Evolutionary conservation across 768 basidiomycete species (phyloP), one percentile per base, ranked within the genome.

Genomic region (Tricholoma hemisulphureum): DNA sequence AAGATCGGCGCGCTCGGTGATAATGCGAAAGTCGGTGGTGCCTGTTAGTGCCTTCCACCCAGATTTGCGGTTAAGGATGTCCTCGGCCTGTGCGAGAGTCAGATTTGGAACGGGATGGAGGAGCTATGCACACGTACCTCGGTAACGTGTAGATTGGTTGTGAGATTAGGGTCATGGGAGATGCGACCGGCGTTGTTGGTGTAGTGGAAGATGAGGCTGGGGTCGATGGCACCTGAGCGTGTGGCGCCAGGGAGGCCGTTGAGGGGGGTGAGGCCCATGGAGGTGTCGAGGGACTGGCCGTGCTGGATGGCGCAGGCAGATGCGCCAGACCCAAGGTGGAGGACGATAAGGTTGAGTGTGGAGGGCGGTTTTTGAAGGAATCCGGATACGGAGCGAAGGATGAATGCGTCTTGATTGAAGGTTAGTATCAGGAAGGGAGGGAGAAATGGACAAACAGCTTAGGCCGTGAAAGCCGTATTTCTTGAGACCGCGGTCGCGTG

Each of bases 391-490:
- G 82, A 71, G 41, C 81, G 80, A 6, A 88, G 79, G 67, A 95
- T 92, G 63, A 82, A 88, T 0, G 83, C 73, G 60, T 89, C 88
- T 88, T 60, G 20, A 49, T 41, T 21, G 11, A 39, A 31, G 14
- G 6, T 20, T 21, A 21, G 49, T 35, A n/a, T 43, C 10, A 26
- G 23, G 56, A 8, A n/a, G 53, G 35, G 11, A 13, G 16, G 49
- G 13, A 3, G 18, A n/a, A n/a, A n/a, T n/a, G n/a, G 45, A 73
- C 81, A 28, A 59, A 83, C 87, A 90, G 63, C 86, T 88, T 63
- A 94, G 68, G 2, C 95, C 95, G 65, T 97, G 95, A 71, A 95
- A 95, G 16, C 95, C 95, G 66, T 95, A 96, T 71, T 93, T 95
- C 68, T 84, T 85, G 45, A 96, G 77, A 1, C 89, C 88, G 45